Conservation (phyloP, 306 rosid species). For the Casuarina equisetifolia region DNA sequence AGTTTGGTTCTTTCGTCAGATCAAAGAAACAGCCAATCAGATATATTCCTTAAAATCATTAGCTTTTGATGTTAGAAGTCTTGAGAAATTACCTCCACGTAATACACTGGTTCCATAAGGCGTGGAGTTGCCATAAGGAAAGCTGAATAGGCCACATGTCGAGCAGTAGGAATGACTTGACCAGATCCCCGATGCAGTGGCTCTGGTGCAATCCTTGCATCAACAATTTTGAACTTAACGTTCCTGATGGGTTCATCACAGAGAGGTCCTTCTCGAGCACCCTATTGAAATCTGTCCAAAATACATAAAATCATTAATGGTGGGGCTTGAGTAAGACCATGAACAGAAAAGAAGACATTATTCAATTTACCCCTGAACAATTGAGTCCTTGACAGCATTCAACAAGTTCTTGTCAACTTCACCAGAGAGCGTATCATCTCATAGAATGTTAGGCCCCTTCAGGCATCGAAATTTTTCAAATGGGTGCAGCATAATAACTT, state of each 20-base stretch:
- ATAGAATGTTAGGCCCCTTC: slow-evolving; percentile 95
- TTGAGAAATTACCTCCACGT: slow-evolving; percentile 66
- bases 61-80: slow-evolving; percentile 7
- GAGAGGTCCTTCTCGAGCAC: slow-evolving; percentile 97
- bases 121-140: slow-evolving; percentile 99
- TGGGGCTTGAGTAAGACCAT: slow-evolving; percentile 13
- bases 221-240: slow-evolving; percentile 97
- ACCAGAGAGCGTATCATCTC: slow-evolving; percentile 90
- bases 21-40: slow-evolving; percentile 1
- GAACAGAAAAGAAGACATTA: slow-evolving; percentile 9
- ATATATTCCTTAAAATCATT: slow-evolving; percentile 19
- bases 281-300: slow-evolving; percentile 90
- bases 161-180: slow-evolving; percentile 86
- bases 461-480: slow-evolving; percentile 15
- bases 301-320: slow-evolving; percentile 20
- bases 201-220: slow-evolving; percentile 93
- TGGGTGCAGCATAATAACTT: neutral
- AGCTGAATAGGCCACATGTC: slow-evolving; percentile 93
- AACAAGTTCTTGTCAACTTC: slow-evolving; percentile 91
- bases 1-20: slow-evolving; percentile 9
- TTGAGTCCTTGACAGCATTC: slow-evolving; percentile 89
- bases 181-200: slow-evolving; percentile 90
- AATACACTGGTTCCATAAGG: slow-evolving; percentile 97
- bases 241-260: slow-evolving; percentile 98
- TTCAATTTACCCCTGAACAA: slow-evolving; percentile 86